A percentile compares a stretch with the other conserved stretches of the same genome.
These are phyloP conservation scores for Aspergillus bridgeri DNA, from an alignment of 495 filamentous ascomycete species.

Conservation along the genomic window DNA sequence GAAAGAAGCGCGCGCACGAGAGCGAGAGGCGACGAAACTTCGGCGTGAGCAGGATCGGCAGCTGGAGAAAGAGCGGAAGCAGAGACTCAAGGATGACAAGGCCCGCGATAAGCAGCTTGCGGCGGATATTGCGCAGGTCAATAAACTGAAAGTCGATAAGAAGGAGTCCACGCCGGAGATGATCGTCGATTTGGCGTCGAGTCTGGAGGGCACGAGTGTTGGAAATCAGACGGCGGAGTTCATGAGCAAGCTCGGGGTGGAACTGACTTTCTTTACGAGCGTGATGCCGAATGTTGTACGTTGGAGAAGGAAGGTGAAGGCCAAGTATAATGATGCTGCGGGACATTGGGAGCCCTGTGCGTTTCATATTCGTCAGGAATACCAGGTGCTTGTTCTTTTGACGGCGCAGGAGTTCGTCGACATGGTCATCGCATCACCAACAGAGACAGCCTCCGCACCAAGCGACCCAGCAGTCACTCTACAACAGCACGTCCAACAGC, in stretches of 20 bases:
- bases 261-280: slow-evolving; percentile 50
- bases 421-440: slow-evolving; percentile 44
- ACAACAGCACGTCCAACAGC: slow-evolving; percentile 18
- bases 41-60: slow-evolving; percentile 45
- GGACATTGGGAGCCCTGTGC: slow-evolving; percentile 65
- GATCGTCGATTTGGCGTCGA: slow-evolving; percentile 71
- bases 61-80: slow-evolving; percentile 49
- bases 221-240: slow-evolving; percentile 50
- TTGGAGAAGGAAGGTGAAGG: slow-evolving; percentile 70
- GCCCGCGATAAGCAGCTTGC: slow-evolving; percentile 62
- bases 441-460: slow-evolving; percentile 52
- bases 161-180: slow-evolving; percentile 76
- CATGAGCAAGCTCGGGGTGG: slow-evolving; percentile 55
- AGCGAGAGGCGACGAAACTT: slow-evolving; percentile 44
- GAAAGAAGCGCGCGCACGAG: slow-evolving; percentile 55
- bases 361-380: slow-evolving; percentile 56
- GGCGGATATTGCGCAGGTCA: slow-evolving; percentile 68
- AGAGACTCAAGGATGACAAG: slow-evolving; percentile 51
- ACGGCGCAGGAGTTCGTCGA: slow-evolving; percentile 67
- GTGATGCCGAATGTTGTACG: slow-evolving; percentile 58
- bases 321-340: slow-evolving; percentile 57
- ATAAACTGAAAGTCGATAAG: slow-evolving; percentile 72
- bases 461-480: neutral
- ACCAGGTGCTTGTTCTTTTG: slow-evolving; percentile 64
- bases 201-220: slow-evolving; percentile 47